Conservation (phyloP, 768 basidiomycete species). For the Psilocybe cubensis region DNA sequence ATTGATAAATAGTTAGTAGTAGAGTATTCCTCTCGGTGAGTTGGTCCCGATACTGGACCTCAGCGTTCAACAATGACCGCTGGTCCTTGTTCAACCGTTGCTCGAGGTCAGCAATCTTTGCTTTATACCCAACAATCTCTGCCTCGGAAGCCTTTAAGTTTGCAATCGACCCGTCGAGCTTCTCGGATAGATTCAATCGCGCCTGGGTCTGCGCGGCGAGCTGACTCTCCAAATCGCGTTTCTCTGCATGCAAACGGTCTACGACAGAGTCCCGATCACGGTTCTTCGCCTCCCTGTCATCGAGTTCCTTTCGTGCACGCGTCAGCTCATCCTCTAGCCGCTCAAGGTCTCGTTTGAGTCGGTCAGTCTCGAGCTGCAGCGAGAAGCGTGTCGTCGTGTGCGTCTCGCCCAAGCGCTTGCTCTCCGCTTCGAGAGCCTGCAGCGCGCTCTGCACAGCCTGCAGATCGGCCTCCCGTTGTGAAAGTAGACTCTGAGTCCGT, state of each 20-base stretch:
- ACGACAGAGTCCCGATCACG: constrained; percentile 74
- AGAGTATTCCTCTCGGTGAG: constrained; percentile 92
- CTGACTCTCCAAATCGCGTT: constrained; percentile 78
- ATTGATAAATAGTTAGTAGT: constrained; percentile 90
- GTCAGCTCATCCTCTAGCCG: constrained; percentile 79
- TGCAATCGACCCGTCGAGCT: constrained; percentile 74
- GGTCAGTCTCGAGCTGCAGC: constrained; percentile 87
- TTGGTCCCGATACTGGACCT: constrained; percentile 88
- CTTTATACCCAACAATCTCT: constrained; percentile 63
- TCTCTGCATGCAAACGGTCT: constrained; percentile 79
- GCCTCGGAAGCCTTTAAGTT: constrained; percentile 67
- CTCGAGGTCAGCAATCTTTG: constrained; percentile 77
- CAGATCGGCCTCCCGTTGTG: constrained; percentile 78
- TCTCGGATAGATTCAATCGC: constrained; percentile 83
- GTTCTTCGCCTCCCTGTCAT: constrained; percentile 63
- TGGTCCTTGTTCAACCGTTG: constrained; percentile 82
- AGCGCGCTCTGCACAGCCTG: constrained; percentile 72
- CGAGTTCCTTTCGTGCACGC: constrained; percentile 70
- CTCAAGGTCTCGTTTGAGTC: constrained; percentile 82
- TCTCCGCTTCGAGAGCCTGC: constrained; percentile 73
- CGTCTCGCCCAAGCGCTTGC: constrained; percentile 80
- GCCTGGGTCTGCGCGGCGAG: constrained; percentile 88
- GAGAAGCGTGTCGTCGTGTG: constrained; percentile 84
- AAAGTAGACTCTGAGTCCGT: constrained; percentile 63
- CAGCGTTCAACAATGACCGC: constrained; percentile 66